A percentile compares a stretch with the other conserved stretches of the same genome.
phyloP scores from a whole-genome alignment of 768 basidiomycete genomes.

The Dentipellis fragilis region DNA sequence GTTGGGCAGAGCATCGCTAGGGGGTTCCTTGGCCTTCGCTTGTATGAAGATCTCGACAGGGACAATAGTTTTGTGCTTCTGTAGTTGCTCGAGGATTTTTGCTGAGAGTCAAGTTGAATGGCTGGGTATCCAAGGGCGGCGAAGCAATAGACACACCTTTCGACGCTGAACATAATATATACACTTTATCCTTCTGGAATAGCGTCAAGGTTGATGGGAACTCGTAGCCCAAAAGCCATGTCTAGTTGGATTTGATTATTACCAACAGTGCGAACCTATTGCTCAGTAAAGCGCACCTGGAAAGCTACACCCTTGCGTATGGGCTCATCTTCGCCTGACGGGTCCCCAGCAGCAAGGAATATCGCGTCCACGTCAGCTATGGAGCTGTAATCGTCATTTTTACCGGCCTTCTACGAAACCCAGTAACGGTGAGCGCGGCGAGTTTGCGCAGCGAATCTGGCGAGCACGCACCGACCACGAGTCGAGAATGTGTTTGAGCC shows the following conservation, averaged over 20 bases:
- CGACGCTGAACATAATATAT: slow-evolving; percentile 76
- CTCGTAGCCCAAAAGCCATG: slow-evolving; percentile 95
- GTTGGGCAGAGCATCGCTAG: slow-evolving; percentile 63
- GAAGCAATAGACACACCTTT: slow-evolving; percentile 50
- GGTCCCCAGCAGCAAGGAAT: slow-evolving; percentile 40
- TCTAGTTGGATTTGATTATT: slow-evolving; percentile 34
- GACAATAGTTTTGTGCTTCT: slow-evolving; percentile 42
- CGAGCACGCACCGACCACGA: slow-evolving; percentile 25
- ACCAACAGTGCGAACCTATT: background rate
- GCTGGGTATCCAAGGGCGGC: background rate
- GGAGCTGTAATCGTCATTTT: slow-evolving; percentile 63
- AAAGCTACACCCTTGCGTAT: slow-evolving; percentile 85
- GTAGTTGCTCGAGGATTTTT: slow-evolving; percentile 76
- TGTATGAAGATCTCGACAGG: slow-evolving; percentile 70
- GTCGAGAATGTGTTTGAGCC: slow-evolving; percentile 21
- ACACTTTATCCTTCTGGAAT: slow-evolving; percentile 67
- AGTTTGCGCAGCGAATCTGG: no score
- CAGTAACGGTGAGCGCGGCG: background rate
- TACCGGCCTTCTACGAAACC: slow-evolving; percentile 41
- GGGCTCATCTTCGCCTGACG: slow-evolving; percentile 75
- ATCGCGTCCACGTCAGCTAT: slow-evolving; percentile 63
- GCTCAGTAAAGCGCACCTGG: slow-evolving; percentile 48
- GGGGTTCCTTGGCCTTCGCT: slow-evolving; percentile 70
- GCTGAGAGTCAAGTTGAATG: slow-evolving; percentile 42
- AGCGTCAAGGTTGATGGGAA: slow-evolving; percentile 91